A percentile compares a stretch with the other conserved stretches of the same genome.
These are phyloP conservation scores for Triticum dicoccoides DNA, from an alignment of 176 grass and related monocot genomes.

Conservation along the genomic window DNA sequence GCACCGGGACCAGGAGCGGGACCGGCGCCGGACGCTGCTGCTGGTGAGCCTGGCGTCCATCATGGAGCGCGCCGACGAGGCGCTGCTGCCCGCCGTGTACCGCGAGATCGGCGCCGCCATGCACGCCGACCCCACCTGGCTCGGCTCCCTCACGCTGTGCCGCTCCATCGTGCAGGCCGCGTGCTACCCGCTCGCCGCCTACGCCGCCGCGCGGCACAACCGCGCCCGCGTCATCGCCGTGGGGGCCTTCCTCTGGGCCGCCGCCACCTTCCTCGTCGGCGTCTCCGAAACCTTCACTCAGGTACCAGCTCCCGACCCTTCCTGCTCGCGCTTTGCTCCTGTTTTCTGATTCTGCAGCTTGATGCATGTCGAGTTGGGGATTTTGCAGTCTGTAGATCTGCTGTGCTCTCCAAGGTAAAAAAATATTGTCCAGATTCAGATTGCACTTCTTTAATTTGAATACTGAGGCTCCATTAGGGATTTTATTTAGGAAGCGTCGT, in stretches of 20 bases:
- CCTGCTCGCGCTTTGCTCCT: background rate
- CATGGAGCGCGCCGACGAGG: conserved; percentile 94
- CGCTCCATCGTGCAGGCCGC: conserved; percentile 83
- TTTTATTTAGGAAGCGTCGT: background rate
- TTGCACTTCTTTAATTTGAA: background rate
- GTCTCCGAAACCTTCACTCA: conserved; percentile 72
- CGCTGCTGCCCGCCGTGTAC: conserved; percentile 86
- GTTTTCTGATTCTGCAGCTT: background rate
- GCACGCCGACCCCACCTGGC: conserved; percentile 58
- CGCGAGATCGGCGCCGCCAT: conserved; percentile 74
- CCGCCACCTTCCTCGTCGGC: conserved; percentile 79
- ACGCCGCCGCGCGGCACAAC: conserved; percentile 66
- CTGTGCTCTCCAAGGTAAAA: background rate
- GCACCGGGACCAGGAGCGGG: conserved; percentile 24
- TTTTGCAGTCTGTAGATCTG: background rate
- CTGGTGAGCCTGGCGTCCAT: conserved; percentile 84
- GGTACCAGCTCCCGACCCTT: conserved; percentile 33
- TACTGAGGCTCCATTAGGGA: no score
- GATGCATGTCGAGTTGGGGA: background rate
- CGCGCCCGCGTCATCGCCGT: conserved; percentile 64
- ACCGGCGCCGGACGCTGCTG: conserved; percentile 51
- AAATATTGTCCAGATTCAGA: background rate
- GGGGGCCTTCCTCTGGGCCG: conserved; percentile 88
- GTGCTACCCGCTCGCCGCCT: conserved; percentile 80
- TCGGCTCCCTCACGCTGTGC: conserved; percentile 71